Percentiles rank a stretch among this genome's conserved stretches.
These are phyloP conservation scores for Aechmea fasciata DNA, from an alignment of 176 grass and related monocot species.

Conservation along the genomic window DNA sequence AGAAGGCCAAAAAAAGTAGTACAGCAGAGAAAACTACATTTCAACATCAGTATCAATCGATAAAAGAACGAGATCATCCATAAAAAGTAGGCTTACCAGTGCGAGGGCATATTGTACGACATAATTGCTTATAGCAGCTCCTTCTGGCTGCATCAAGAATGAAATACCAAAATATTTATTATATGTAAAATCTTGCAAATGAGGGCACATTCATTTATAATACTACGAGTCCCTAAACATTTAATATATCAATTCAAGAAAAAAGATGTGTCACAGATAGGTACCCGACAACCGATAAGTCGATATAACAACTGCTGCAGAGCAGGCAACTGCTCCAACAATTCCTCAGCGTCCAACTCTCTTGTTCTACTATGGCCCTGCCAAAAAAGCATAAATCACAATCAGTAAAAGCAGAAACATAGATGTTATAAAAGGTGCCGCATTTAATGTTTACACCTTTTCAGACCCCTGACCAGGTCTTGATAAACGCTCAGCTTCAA, in stretches of 20 bases:
- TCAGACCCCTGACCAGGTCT: constrained; percentile 66
- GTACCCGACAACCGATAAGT: constrained; percentile 84
- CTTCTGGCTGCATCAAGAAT: constrained; percentile 60
- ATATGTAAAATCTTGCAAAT: constrained; percentile 10
- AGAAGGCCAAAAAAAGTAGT: too few species aligned
- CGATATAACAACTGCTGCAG: constrained; percentile 89
- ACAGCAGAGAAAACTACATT: too few species aligned
- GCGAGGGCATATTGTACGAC: constrained; percentile 82
- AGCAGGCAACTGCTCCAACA: constrained; percentile 82
- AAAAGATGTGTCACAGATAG: constrained; percentile 6
- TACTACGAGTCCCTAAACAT: background rate
- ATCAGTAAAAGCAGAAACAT: constrained; percentile 6
- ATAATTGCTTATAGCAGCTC: constrained; percentile 72
- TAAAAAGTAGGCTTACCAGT: constrained; percentile 38
- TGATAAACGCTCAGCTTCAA: constrained; percentile 76
- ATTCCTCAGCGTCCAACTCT: constrained; percentile 62
- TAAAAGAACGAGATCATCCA: background rate
- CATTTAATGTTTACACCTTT: constrained; percentile 39
- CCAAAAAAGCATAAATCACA: constrained; percentile 2
- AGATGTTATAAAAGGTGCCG: too few species aligned
- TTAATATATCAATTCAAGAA: background rate
- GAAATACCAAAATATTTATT: constrained; percentile 12
- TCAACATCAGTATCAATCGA: too few species aligned
- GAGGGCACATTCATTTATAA: background rate
- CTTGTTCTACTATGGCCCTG: constrained; percentile 81